phyloP scores from a whole-genome alignment of 176 grass and related monocot species.

The Saccharum officinarum region DNA sequence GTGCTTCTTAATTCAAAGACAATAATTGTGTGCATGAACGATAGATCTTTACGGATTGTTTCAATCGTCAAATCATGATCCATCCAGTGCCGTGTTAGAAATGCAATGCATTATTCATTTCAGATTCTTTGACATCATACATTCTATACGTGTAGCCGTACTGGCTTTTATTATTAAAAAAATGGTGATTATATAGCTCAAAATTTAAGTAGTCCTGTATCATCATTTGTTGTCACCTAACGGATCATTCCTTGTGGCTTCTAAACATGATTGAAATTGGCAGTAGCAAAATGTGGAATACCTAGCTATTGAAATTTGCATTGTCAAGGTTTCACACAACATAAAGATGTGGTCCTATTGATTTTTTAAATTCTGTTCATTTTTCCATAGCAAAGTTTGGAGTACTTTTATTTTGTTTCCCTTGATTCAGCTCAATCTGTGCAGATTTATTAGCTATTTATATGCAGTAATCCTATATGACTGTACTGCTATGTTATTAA shows the following conservation, averaged over 20 bases:
- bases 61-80: not conserved
- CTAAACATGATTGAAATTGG: not conserved
- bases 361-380: not conserved
- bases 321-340: not conserved
- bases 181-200: not conserved
- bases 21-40: not conserved
- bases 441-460: not conserved
- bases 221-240: constrained; percentile 12
- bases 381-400: not conserved
- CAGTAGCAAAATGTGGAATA: not conserved
- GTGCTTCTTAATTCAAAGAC: constrained; percentile 11
- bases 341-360: constrained; percentile 1
- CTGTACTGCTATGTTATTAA: not conserved
- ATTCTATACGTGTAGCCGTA: not conserved
- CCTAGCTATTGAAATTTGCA: constrained; percentile 8
- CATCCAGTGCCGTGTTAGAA: not conserved
- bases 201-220: not conserved
- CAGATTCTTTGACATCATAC: not conserved
- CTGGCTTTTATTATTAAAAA: constrained; percentile 2
- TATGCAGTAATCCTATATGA: not conserved
- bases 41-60: constrained; percentile 7
- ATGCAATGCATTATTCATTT: constrained; percentile 10
- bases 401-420: not conserved
- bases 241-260: not conserved
- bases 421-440: not conserved